Base-by-base conservation (phyloP, 2,329 filamentous ascomycete species). In the Venturiaceae sp. region DNA sequence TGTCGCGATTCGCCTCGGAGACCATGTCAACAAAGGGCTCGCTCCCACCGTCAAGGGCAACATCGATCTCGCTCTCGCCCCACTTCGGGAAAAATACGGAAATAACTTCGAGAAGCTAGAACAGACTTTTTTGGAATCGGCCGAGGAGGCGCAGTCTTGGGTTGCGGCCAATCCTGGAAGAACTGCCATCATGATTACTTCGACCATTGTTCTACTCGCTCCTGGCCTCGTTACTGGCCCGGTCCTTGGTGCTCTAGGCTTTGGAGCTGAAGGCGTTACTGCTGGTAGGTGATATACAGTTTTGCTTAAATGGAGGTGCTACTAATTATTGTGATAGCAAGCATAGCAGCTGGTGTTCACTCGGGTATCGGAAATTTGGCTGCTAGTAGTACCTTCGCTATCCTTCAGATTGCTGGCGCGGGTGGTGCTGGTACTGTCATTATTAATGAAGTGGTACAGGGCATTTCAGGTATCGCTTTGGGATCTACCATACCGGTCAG, bases 401-500 rank as follows among this genome's bases (percentile, higher is more conserved):
- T 57, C 16, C 21, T 57, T 7, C 37, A 46, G 33, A 50, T 36
- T 28, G 55, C 55, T 32, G 55, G 55, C 14, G 19, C 55, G 32
- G 39, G 55, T 21, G 55, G 55, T 13, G 7, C 26, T 8, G 28
- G 39, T 33, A 8, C 4, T 32, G 16, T 32, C 11, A 23, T 34
- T 4, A 23, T 57, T 14, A 50, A 57, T 34, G 39, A 13, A 7
- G 34, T 30, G 3, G 39, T 32, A 30, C 34, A 34, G 28, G 39
- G 28, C 28, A 47, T 47, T 16, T 5, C 21, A 14, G 55, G 55
- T 19, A 30, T 44, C 14, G 55, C 39, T 21, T 19, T 21, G 19
- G 55, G 54, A 44, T 19, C 54, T 3, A 32, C 26, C 2, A n/a
- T 21, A 11, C 21, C 41, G 14, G 23, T 14, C 13, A 4, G 3